These are phyloP conservation scores for Aspergillus diversus DNA, from an alignment of 495 filamentous ascomycete genomes.

Conservation along the genomic window DNA sequence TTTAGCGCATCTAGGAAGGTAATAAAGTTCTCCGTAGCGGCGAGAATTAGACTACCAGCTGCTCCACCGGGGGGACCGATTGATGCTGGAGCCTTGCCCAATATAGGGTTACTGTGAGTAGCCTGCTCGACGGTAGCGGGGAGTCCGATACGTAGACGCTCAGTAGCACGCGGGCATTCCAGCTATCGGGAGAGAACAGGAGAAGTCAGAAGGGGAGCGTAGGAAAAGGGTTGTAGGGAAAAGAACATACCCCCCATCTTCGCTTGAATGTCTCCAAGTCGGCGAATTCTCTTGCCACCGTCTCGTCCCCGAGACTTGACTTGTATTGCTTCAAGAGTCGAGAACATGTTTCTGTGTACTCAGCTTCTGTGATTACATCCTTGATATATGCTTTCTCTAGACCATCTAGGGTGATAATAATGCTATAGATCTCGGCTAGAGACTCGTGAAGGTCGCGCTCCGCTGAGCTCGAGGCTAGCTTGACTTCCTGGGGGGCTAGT, in stretches of 20 bases:
- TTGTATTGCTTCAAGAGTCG: conserved; percentile 96
- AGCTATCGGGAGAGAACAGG: conserved; percentile 55
- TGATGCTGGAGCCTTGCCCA: conserved; percentile 48
- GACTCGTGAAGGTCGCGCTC: conserved; percentile 95
- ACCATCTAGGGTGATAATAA: conserved; percentile 92
- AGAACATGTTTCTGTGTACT: conserved; percentile 95
- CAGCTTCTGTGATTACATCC: conserved; percentile 86
- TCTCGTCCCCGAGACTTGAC: conserved; percentile 85
- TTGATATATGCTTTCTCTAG: conserved; percentile 96
- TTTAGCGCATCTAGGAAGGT: conserved; percentile 94
- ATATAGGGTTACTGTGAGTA: conserved; percentile 41
- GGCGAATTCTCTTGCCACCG: conserved; percentile 77
- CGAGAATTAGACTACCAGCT: conserved; percentile 75
- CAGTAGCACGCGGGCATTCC: conserved; percentile 91
- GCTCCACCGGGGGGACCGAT: conserved; percentile 49
- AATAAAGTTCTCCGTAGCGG: conserved; percentile 96
- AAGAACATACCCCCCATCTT: conserved; percentile 77
- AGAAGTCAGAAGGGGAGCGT: neutral
- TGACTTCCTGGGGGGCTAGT: conserved; percentile 73
- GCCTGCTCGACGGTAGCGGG: conserved; percentile 65
- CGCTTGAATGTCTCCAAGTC: conserved; percentile 93
- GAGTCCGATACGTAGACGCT: conserved; percentile 88
- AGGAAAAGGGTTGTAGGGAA: neutral
- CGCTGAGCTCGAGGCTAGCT: conserved; percentile 78
- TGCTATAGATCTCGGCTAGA: conserved; percentile 95